These are phyloP conservation scores for Clitoria ternatea DNA, from an alignment of 306 rosid genomes.

Conservation along the genomic window DNA sequence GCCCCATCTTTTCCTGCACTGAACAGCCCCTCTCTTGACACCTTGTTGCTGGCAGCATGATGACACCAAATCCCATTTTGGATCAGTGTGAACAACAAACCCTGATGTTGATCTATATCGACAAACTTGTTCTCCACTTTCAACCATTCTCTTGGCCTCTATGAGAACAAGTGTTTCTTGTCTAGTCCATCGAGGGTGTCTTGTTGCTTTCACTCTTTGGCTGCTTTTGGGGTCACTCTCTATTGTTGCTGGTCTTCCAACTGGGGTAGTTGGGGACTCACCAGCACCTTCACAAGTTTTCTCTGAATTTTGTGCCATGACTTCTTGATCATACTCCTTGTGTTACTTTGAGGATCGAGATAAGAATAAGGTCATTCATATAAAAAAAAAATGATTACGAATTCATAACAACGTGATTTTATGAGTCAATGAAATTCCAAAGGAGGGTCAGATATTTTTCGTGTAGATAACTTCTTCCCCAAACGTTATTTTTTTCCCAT, in stretches of 20 bases:
- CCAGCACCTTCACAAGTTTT: slow-evolving; percentile 8
- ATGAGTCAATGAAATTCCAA: slow-evolving; percentile 21
- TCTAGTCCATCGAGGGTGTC: slow-evolving; percentile 54
- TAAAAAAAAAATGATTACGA: too few relatives aligned
- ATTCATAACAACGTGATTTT: slow-evolving; percentile 5
- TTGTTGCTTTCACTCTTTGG: slow-evolving; percentile 33
- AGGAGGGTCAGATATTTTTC: slow-evolving; percentile 24
- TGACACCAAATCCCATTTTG: slow-evolving; percentile 47
- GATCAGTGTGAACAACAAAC: slow-evolving; percentile 17
- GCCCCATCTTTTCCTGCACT: slow-evolving; percentile 53
- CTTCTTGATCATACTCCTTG: not conserved
- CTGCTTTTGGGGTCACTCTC: slow-evolving; percentile 9
- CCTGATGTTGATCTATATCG: slow-evolving; percentile 20
- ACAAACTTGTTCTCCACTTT: slow-evolving; percentile 28
- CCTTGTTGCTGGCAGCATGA: slow-evolving; percentile 39
- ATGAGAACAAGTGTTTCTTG: slow-evolving; percentile 44
- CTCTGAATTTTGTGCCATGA: slow-evolving; percentile 34
- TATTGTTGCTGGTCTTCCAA: not conserved
- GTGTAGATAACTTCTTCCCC: slow-evolving; percentile 20
- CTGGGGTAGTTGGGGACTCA: slow-evolving; percentile 25
- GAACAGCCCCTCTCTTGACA: slow-evolving; percentile 44
- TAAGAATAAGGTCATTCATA: slow-evolving; percentile 2
- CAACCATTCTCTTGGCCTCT: slow-evolving; percentile 44
- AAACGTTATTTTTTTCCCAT: slow-evolving; percentile 13
- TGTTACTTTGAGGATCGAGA: slow-evolving; percentile 11